Conservation (phyloP, 495 filamentous ascomycete genomes). For the Cladorrhinum samala region DNA sequence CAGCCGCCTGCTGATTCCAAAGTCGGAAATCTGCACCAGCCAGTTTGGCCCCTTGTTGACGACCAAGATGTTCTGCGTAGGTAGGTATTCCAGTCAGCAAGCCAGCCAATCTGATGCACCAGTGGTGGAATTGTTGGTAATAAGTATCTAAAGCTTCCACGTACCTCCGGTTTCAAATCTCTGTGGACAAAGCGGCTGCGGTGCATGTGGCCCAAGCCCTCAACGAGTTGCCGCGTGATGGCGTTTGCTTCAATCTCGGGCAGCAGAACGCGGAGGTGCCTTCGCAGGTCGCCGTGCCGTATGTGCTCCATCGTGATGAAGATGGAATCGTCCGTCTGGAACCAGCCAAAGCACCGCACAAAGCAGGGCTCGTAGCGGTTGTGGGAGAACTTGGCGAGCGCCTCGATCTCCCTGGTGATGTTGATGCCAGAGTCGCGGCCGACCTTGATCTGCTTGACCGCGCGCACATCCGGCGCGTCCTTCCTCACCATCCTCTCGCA, state of each 20-base stretch:
- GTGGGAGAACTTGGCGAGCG: background rate
- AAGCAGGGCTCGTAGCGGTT: slow-evolving; percentile 15
- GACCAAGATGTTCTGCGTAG: slow-evolving; percentile 19
- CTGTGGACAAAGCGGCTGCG: slow-evolving; percentile 43
- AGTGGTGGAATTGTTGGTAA: too few species aligned
- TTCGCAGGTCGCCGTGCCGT: slow-evolving; percentile 25
- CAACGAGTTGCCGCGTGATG: slow-evolving; percentile 38
- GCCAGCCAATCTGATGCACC: background rate
- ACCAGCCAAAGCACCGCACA: slow-evolving; percentile 39
- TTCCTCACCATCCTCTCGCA: background rate
- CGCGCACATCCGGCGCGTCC: background rate
- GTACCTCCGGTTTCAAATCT: slow-evolving; percentile 43
- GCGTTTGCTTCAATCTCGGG: slow-evolving; percentile 32
- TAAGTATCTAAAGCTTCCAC: background rate
- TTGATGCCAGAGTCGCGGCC: background rate
- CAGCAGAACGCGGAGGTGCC: slow-evolving; percentile 8
- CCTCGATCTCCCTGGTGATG: background rate
- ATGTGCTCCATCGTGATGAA: slow-evolving; percentile 42
- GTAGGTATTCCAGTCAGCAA: background rate
- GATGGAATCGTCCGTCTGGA: slow-evolving; percentile 21
- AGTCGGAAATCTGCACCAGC: slow-evolving; percentile 49
- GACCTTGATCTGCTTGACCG: slow-evolving; percentile 1
- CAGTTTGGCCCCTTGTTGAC: slow-evolving; percentile 21
- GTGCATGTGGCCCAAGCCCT: slow-evolving; percentile 45
- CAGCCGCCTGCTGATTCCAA: slow-evolving; percentile 36